phyloP scores from a whole-genome alignment of 495 filamentous ascomycete species.

The Tuber calosporum region DNA sequence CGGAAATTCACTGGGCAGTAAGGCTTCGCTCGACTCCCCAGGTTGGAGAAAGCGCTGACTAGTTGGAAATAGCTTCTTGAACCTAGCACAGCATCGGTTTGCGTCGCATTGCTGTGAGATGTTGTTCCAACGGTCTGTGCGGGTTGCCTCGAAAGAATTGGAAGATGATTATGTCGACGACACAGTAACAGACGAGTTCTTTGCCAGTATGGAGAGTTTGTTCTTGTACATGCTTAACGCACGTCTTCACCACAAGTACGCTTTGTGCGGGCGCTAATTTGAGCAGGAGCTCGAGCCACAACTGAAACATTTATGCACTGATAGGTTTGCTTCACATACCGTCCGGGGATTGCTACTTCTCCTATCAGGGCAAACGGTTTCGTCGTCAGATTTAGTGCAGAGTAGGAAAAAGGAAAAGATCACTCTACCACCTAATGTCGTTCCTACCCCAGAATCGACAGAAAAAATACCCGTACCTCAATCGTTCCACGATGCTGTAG shows the following conservation, averaged over 20 bases:
- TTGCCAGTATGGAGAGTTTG: constrained; percentile 68
- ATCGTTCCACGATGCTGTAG: constrained; percentile 64
- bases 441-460: constrained; percentile 43
- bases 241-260: not conserved
- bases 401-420: constrained; percentile 87
- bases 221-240: constrained; percentile 67
- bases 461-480: constrained; percentile 56
- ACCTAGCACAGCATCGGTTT: constrained; percentile 87
- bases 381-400: constrained; percentile 57
- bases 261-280: not conserved
- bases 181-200: constrained; percentile 42
- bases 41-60: constrained; percentile 12
- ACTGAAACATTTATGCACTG: constrained; percentile 74
- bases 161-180: constrained; percentile 46
- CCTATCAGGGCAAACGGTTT: constrained; percentile 64
- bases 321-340: constrained; percentile 84
- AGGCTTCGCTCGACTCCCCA: constrained; percentile 24
- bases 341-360: constrained; percentile 77
- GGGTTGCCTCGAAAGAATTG: constrained; percentile 65
- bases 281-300: constrained; percentile 65
- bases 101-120: constrained; percentile 95
- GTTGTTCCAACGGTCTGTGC: constrained; percentile 74
- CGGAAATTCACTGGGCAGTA: constrained; percentile 73
- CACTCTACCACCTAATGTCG: constrained; percentile 46
- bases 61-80: constrained; percentile 54